Evolutionary conservation across 2,329 filamentous ascomycete genomes (phyloP).

Genomic region (Trichoderma sp.): DNA sequence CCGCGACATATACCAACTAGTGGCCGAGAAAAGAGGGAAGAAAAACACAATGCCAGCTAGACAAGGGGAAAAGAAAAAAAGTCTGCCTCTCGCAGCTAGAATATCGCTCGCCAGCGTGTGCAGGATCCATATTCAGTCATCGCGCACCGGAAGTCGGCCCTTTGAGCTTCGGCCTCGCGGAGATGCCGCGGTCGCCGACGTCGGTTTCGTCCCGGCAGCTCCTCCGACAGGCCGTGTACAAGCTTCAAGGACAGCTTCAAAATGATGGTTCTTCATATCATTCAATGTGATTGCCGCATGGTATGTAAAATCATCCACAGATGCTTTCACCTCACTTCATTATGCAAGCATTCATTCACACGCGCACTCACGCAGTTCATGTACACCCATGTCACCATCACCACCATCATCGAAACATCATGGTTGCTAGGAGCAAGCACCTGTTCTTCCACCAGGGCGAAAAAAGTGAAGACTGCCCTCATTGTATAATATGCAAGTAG

Average conservation of each 20-base stretch:
- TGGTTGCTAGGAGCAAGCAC: neutral
- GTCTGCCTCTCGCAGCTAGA: neutral
- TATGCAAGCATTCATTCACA: neutral
- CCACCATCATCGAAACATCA: neutral
- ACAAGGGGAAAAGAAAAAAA: neutral
- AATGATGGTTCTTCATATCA: neutral
- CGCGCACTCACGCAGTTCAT: neutral
- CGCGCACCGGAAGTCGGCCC: constrained; percentile 5
- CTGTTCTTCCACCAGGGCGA: neutral
- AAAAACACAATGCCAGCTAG: neutral
- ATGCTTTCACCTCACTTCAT: neutral
- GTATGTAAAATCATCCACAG: neutral
- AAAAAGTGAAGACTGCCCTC: neutral
- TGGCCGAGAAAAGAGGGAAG: neutral
- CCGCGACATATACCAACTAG: neutral
- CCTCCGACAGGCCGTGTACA: neutral
- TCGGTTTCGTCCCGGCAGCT: neutral
- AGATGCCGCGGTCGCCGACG: constrained; percentile 2
- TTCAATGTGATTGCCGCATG: neutral
- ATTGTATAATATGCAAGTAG: neutral
- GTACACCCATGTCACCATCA: neutral
- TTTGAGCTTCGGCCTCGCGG: constrained; percentile 8
- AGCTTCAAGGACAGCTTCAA: neutral
- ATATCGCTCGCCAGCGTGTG: neutral
- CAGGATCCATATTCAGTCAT: neutral